phyloP scores from a whole-genome alignment of 768 basidiomycete genomes.

The Clitopilus passeckerianus region DNA sequence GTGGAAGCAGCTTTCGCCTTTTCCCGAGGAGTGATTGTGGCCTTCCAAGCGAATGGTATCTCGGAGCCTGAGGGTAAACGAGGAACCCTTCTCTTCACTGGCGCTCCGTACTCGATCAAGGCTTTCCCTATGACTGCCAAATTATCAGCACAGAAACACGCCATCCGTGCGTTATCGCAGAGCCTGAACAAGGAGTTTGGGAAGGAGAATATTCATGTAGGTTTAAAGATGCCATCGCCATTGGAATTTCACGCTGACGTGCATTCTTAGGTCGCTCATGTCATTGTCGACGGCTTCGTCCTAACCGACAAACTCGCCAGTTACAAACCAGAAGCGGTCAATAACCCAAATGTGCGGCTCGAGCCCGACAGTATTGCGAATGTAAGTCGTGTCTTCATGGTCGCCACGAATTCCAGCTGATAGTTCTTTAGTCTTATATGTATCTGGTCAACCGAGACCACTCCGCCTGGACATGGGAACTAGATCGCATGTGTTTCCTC shows the following conservation, averaged over 20 bases:
- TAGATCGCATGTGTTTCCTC: conserved; percentile 55
- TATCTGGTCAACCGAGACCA: conserved; percentile 65
- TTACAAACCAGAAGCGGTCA: conserved; percentile 30
- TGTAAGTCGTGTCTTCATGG: conserved; percentile 28
- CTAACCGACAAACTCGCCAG: conserved; percentile 23
- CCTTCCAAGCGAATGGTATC: conserved; percentile 53
- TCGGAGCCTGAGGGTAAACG: conserved; percentile 44
- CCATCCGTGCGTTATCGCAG: conserved; percentile 58
- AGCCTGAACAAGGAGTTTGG: conserved; percentile 74
- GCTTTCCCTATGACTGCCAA: conserved; percentile 53
- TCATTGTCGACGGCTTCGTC: conserved; percentile 66
- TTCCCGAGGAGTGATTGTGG: conserved; percentile 51
- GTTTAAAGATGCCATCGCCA: conserved; percentile 5
- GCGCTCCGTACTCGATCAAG: conserved; percentile 65
- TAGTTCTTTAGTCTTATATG: conserved; percentile 47
- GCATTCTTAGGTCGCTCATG: conserved; percentile 54
- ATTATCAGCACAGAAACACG: conserved; percentile 64
- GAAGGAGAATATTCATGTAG: conserved; percentile 70
- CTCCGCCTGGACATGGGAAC: conserved; percentile 76
- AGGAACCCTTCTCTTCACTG: conserved; percentile 68
- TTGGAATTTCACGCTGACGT: background rate
- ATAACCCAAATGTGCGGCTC: conserved; percentile 43
- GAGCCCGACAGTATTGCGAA: conserved; percentile 66
- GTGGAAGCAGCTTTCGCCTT: conserved; percentile 61
- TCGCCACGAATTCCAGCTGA: background rate